Evolutionary conservation across 2,329 filamentous ascomycete species (phyloP), one percentile per base, ranked within the genome.

Genomic region (Claviceps paspali): DNA sequence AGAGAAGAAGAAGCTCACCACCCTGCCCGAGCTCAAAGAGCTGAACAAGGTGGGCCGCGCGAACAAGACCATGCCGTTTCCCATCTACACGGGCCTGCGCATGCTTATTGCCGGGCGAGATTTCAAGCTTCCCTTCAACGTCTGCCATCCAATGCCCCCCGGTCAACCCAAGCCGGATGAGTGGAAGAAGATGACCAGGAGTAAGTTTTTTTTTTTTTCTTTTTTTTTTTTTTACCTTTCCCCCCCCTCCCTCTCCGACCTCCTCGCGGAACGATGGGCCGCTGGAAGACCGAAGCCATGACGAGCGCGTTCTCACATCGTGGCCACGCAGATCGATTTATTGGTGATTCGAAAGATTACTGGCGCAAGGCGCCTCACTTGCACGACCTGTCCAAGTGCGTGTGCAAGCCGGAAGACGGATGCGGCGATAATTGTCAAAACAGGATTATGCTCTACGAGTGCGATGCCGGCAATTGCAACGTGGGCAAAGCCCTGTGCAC

Each of bases 401-500:
- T 85, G 40, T 93, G 86, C 61, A 76, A 64, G 29, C 65, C 72
- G 6, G 82, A 87, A 37, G 76, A 79, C 38, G 86, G 85, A 26
- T 96, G 91, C 51, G 82, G 77, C 44, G 85, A 95, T 44, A 72
- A 82, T 49, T 98, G 91, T 59, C 82, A 94, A 53, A 98, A 98
- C 56, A 72, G 86, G 43, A 86, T 86, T 56, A 96, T 96, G 86
- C 77, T 93, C 39, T 96, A 95, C 56, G 91, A 98, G 61, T 98
- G 91, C 55, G 85, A 96, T 55, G 73, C 80, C 33, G 79, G 71
- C 40, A 98, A 95, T 55, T 98, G 91, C 64, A 82, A 78, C 41
- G 64, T 88, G 12, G 80, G 81, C 29, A 66, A 73, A n/a, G 69
- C 75, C 15, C 53, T 67, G 34, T 98, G 91, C 57, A 76, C 74